These are phyloP conservation scores for Asterochloris erici DNA, from an alignment of 139 green algal species.

Conservation along the genomic window DNA sequence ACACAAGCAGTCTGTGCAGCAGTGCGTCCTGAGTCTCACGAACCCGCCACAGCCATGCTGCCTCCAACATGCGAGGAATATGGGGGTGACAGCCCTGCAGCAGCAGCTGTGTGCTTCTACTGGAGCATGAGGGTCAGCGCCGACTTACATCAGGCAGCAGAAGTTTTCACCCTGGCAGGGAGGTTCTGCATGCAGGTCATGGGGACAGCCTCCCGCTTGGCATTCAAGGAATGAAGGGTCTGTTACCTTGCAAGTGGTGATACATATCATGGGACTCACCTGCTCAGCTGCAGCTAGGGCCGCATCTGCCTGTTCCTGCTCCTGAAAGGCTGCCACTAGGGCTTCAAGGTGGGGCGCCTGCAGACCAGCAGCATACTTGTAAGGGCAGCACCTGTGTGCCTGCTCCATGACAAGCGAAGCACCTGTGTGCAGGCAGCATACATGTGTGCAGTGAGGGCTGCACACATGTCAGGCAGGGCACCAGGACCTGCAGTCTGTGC, in stretches of 20 bases:
- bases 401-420: not conserved
- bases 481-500: not conserved
- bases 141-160: not conserved
- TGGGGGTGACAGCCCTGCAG: not conserved
- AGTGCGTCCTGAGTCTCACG: not conserved
- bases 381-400: not conserved
- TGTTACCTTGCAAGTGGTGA: not conserved
- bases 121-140: not conserved
- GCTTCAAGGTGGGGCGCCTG: not conserved
- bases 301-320: not conserved
- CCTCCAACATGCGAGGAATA: not conserved
- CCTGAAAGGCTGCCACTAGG: not conserved
- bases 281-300: not conserved
- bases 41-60: not conserved
- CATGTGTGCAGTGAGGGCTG: not conserved
- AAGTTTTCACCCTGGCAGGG: not conserved
- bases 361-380: not conserved
- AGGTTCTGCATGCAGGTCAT: not conserved
- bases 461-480: not conserved
- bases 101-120: not conserved
- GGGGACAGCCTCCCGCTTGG: not conserved
- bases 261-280: not conserved
- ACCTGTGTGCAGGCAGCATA: not conserved
- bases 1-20: not conserved
- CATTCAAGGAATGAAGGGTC: not conserved